These are phyloP conservation scores for Cyberlindnera veronae DNA, from an alignment of 805 yeast genomes.

Conservation along the genomic window DNA sequence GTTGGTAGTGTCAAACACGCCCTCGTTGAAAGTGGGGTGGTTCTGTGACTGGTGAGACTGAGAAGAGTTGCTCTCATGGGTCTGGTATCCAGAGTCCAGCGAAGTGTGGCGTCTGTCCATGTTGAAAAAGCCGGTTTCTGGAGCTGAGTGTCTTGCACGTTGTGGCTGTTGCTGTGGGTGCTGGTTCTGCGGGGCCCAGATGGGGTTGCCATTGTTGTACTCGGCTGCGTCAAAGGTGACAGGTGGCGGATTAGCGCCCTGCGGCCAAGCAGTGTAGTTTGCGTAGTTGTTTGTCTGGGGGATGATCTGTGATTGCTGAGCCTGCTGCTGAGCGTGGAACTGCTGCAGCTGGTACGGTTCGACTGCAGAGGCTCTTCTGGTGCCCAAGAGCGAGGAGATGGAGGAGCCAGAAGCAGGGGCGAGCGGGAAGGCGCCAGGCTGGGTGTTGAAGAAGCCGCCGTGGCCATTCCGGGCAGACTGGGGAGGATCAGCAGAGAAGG, in stretches of 20 bases:
- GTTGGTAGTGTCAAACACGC: slow-evolving; percentile 8
- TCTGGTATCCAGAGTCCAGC: background rate
- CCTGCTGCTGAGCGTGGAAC: slow-evolving; percentile 6
- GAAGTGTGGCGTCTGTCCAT: slow-evolving; percentile 5
- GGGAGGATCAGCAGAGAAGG: background rate
- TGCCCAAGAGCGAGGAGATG: slow-evolving; percentile 5
- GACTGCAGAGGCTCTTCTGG: slow-evolving; percentile 19
- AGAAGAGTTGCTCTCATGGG: background rate
- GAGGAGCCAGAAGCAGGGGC: background rate
- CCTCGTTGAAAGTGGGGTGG: slow-evolving; percentile 12
- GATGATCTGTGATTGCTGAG: background rate
- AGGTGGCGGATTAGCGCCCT: no score
- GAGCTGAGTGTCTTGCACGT: slow-evolving; percentile 6
- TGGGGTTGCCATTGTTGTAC: background rate
- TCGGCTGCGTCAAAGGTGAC: background rate
- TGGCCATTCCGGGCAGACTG: background rate
- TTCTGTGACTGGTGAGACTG: slow-evolving; percentile 1
- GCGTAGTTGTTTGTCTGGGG: slow-evolving; percentile 1
- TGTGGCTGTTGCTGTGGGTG: slow-evolving; percentile 9
- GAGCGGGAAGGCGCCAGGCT: background rate
- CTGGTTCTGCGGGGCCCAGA: background rate
- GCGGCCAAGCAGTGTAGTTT: slow-evolving; percentile 12
- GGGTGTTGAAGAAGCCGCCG: background rate
- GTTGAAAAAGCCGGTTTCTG: slow-evolving; percentile 9
- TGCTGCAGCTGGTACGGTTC: slow-evolving; percentile 11